These are phyloP conservation scores for Fusarium keratoplasticum DNA, from an alignment of 2,329 filamentous ascomycete species.

Conservation along the genomic window DNA sequence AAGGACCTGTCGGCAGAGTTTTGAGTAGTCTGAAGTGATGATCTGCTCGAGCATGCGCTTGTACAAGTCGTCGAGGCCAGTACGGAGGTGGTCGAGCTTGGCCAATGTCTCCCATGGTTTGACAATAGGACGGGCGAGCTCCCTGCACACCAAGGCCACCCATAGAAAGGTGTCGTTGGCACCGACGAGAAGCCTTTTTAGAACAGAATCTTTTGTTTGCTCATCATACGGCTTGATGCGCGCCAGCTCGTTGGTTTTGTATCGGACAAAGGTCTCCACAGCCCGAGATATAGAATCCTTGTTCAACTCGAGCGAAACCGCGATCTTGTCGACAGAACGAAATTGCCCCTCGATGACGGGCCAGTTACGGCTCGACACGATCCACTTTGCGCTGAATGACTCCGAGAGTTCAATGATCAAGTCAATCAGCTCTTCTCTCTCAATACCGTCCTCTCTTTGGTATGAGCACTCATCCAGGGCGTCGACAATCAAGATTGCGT, in stretches of 20 bases:
- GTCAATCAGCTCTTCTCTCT: constrained; percentile 47
- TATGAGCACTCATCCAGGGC: constrained; percentile 59
- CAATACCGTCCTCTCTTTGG: not conserved
- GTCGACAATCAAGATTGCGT: constrained; percentile 55
- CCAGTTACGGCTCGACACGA: constrained; percentile 55
- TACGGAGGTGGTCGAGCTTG: constrained; percentile 43
- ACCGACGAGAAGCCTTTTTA: constrained; percentile 45
- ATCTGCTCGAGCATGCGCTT: constrained; percentile 53
- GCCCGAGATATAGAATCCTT: constrained; percentile 47
- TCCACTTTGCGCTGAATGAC: constrained; percentile 49
- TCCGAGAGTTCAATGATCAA: constrained; percentile 18
- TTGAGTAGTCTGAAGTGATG: constrained; percentile 38
- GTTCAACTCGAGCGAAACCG: constrained; percentile 53
- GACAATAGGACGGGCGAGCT: constrained; percentile 7
- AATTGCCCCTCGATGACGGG: constrained; percentile 51
- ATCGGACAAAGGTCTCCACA: constrained; percentile 50
- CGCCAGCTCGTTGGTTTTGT: constrained; percentile 49
- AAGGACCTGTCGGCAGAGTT: constrained; percentile 51
- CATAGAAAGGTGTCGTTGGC: constrained; percentile 51
- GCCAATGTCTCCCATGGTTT: constrained; percentile 16
- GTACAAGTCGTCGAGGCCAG: constrained; percentile 52
- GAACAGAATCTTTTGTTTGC: not conserved
- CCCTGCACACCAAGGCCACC: constrained; percentile 40
- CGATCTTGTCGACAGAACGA: constrained; percentile 48
- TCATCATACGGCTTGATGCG: constrained; percentile 20